Percentiles rank a stretch among this genome's conserved stretches.
phyloP scores from a whole-genome alignment of 345 rosid species.

The Lepidium sativum region DNA sequence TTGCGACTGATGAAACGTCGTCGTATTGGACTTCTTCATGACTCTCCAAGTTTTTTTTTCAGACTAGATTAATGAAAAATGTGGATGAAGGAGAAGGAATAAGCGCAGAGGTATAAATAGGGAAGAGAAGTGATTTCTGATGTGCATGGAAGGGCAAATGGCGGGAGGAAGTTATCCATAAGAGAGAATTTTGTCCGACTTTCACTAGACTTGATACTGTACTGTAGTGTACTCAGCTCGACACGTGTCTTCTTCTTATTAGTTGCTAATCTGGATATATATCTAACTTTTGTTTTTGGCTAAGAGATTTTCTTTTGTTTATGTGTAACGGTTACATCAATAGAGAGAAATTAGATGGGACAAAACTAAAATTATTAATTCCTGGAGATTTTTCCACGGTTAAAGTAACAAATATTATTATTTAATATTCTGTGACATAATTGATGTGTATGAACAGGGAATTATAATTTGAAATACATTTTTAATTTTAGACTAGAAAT shows the following conservation, averaged over 20 bases:
- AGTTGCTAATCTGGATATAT: not conserved
- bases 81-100: not conserved
- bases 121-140: not conserved
- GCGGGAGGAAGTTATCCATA: conserved; percentile 15
- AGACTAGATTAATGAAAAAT: not conserved
- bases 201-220: not conserved
- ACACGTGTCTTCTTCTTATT: not conserved
- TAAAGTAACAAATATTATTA: too few species aligned
- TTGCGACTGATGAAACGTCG: not conserved
- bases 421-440: too few species aligned
- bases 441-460: too few species aligned
- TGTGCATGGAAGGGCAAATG: conserved; percentile 24
- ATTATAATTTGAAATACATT: too few species aligned
- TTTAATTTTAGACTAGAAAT: too few species aligned
- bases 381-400: too few species aligned
- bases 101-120: not conserved
- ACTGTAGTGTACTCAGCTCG: not conserved
- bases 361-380: not conserved
- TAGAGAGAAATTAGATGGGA: not conserved
- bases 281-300: not conserved
- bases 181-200: not conserved
- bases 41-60: not conserved
- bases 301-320: not conserved
- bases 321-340: not conserved
- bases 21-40: not conserved